Conservation (phyloP, 139 green algal genomes). For the Zygnema circumcarinatum region DNA sequence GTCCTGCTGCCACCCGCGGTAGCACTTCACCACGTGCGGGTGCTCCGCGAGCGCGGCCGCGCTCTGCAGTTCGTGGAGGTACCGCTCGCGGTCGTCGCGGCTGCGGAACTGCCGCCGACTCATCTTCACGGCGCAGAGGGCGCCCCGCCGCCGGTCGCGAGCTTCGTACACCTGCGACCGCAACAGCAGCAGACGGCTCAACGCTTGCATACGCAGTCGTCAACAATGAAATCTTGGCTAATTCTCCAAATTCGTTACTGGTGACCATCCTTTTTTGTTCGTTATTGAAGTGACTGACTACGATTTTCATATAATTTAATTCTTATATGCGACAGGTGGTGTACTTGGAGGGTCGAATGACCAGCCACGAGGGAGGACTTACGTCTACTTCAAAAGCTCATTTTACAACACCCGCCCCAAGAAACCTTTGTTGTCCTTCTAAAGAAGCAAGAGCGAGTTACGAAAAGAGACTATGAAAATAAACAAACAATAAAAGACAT, state of each 20-base stretch:
- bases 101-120: constrained; percentile 52
- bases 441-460: no score
- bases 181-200: background rate
- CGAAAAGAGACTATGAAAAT: no score
- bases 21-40: constrained; percentile 77
- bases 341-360: constrained; percentile 49
- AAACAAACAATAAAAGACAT: no score
- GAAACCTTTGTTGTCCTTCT: no score
- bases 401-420: no score
- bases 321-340: background rate
- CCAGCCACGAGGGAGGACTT: no score
- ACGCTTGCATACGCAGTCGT: background rate
- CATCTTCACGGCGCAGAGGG: constrained; percentile 72
- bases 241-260: no score
- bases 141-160: constrained; percentile 60
- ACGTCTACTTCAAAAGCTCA: no score
- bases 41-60: constrained; percentile 72
- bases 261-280: no score
- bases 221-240: background rate
- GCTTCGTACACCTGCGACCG: constrained; percentile 71
- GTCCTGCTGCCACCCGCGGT: constrained; percentile 81
- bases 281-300: no score
- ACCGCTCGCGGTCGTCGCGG: constrained; percentile 54
- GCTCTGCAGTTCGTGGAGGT: constrained; percentile 74
- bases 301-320: no score